Evolutionary conservation across 768 basidiomycete genomes (phyloP), one percentile per base, ranked within the genome.

Genomic region (Trametes villosa): DNA sequence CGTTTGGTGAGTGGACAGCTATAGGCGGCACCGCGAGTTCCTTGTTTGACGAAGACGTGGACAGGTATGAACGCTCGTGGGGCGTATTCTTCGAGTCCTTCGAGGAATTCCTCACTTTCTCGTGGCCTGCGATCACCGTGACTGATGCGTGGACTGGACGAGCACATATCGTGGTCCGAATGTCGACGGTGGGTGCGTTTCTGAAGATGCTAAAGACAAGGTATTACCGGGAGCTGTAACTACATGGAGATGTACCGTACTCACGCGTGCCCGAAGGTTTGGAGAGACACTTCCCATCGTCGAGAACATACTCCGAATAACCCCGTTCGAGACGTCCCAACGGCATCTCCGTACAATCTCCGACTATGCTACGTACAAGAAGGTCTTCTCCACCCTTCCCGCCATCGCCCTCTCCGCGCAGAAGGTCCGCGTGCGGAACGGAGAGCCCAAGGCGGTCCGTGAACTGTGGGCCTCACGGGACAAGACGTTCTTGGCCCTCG

Each of bases 191-290:
- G 48, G 81, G 83, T 5, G 86, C 89, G 1, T 94, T 94, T 66
- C 72, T 91, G 48, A 90, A 87, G 75, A 94, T 93, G 91, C 86
- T 94, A 67, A 90, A 90, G 75, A 90, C 88, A 2, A 82, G 91
- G 89, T 86, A 62, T 18, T 58, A 41, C 12, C 26, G 22, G 12
- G 17, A 17, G 15, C n/a, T 40, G 13, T 26, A 40, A 17, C 31
- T 41, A 45, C 41, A 22, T 36, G 22, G 46, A 3, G 4, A 24
- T 5, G 2, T 40, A 22, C 17, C 8, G 13, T 24, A 29, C 54
- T 51, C 2, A 64, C 47, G 22, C 29, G 12, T n/a, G 29, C 24
- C 55, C 24, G 34, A 63, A 88, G 91, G 71, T 92, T 87, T 67
- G 89, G 91, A 51, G 91, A 92, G 73, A 86, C 82, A 1, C 76